These are phyloP conservation scores for Penicillium sp. DNA, from an alignment of 2,329 filamentous ascomycete genomes.

Conservation along the genomic window DNA sequence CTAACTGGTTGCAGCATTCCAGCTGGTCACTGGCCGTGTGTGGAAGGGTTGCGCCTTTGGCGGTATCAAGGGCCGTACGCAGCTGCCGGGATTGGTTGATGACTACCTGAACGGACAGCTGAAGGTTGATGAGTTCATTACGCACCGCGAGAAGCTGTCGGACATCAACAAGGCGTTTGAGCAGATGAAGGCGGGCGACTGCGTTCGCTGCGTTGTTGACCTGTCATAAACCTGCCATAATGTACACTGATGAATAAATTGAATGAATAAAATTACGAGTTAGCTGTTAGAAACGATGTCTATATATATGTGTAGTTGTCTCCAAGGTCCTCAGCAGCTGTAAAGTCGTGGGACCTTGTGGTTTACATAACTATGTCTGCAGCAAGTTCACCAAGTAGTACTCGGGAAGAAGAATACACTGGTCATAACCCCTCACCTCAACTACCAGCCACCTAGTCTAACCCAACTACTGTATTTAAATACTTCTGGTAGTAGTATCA, in stretches of 20 bases:
- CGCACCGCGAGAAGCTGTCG: conserved; percentile 72
- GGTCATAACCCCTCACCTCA: no score
- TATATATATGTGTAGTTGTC: conserved; percentile 13
- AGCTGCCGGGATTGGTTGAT: conserved; percentile 74
- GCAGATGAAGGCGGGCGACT: conserved; percentile 92
- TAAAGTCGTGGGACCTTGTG: no score
- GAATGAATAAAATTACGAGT: no score
- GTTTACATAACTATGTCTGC: no score
- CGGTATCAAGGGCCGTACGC: conserved; percentile 91
- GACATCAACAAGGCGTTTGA: conserved; percentile 86
- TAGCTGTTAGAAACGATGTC: no score
- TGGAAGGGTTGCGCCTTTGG: conserved; percentile 98
- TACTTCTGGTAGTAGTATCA: no score
- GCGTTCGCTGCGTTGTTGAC: conserved; percentile 85
- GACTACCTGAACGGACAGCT: conserved; percentile 84
- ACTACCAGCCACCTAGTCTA: no score
- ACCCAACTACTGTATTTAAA: no score
- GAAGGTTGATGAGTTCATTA: conserved; percentile 99
- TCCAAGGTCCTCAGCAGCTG: conserved; percentile 21
- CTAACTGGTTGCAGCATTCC: conserved; percentile 61
- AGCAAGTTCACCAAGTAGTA: no score
- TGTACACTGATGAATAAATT: no score
- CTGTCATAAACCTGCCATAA: conserved; percentile 45
- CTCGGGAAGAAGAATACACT: no score
- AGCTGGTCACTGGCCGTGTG: conserved; percentile 91